Evolutionary conservation across 2,329 filamentous ascomycete species (phyloP), one percentile per base, ranked within the genome.

Genomic region (Decorospora gaudefroyi): DNA sequence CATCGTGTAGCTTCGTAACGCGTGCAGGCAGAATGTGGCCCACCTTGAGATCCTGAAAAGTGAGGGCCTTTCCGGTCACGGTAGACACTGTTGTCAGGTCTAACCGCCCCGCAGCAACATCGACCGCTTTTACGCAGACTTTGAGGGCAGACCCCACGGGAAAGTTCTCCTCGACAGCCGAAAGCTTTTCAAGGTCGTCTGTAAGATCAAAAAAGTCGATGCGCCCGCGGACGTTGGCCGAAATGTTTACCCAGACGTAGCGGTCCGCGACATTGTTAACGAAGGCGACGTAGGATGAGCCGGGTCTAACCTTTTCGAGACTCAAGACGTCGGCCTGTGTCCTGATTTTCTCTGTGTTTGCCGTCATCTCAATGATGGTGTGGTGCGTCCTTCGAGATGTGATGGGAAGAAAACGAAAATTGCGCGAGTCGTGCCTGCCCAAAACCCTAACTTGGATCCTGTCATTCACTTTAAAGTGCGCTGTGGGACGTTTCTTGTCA

Each of bases 341-440:
- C n/a, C 74, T 68, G 30, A 75, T 55, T 26, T 79, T 62, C 44
- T 76, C 74, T 38, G 81, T 86, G 72, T 91, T 96, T 3, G 87
- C 82, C 3, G 91, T 93, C 38, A 97, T 79, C 68, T 99, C 93
- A 92, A 87, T 1, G 96, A 86, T 0, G 82, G 76, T 30, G 52
- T 61, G 37, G 86, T 85, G 68, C 90, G 84, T 84, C 33, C 84
- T 84, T 39, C 90, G 83, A 72, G 97, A 92, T 25, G 87, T 88
- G 61, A 99, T 88, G 2, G 93, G 91, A 28, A 99, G 77, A 74
- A 96, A 99, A 31, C 87, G 85, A 71, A 96, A 89, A 59, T 89
- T 95, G 55, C 87, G 85, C 35, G 90, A 88, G 72, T 96, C 90
- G 65, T 97, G 92, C 21, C 95, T 79, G 51, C 91, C 92, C 23